Base-by-base conservation (phyloP, 1,284 basidiomycete genomes). In the Abortiporus biennis region DNA sequence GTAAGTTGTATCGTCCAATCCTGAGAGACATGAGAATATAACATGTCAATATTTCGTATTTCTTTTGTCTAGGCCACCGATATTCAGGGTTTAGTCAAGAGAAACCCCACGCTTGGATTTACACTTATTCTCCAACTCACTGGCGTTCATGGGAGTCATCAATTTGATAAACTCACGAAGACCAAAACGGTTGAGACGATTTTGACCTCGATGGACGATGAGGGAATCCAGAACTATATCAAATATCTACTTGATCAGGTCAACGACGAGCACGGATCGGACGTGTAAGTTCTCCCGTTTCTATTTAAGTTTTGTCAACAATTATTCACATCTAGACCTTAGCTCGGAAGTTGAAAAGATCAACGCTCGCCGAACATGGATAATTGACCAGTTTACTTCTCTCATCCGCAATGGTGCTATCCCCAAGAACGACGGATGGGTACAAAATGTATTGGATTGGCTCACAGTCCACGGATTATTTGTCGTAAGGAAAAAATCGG, bases 141-240 rank as follows among this genome's bases (percentile, higher is more conserved):
- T 2, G 92, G 93, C 30, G 76, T 82, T 45, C 76, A 95, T 57
- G 93, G 93, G 11, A 85, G 77, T 52, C 78, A 81, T 41, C 88
- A 94, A 62, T 97, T 98, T 53, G 94, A 98, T 65, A 85, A 78
- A 56, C 66, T 96, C 46, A 97, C 94, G 4, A 87, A 84, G 63
- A 95, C 92, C 20, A 96, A 94, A 68, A 96, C 92, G 1, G 79
- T 98, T 32, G 92, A 96, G 63, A 77, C 76, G 3, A 84, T 97
- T 45, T 69, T 98, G 42, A 73, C 80, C 2, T 80, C 78, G 21
- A 81, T 94, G 72, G 80, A 86, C 54, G 66, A 68, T 1, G 71
- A 79, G 1, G 92, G 91, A 6, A 88, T 96, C 46, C 75, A 78
- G 49, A 76, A 69, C 34, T 97, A 94, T 63, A 78, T 94, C 38